Conservation (phyloP, 164 flowering plant species). For the Buxus sempervirens region DNA sequence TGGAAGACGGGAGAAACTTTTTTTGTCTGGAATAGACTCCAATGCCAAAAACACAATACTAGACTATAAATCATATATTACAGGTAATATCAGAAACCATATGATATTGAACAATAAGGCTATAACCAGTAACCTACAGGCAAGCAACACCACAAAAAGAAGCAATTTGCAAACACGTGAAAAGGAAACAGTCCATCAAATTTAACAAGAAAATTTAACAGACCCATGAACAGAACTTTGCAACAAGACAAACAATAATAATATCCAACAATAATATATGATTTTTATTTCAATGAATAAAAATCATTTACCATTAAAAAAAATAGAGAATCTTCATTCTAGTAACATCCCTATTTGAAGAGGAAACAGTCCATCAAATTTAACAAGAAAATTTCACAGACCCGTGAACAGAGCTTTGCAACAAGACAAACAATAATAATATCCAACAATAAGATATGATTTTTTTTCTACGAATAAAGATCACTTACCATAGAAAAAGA, state of each 20-base stretch:
- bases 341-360: too few species aligned
- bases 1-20: slow-evolving; percentile 9
- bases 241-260: not conserved
- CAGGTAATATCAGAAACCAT: not conserved
- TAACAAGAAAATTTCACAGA: not conserved
- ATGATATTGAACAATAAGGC: not conserved
- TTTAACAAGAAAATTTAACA: not conserved
- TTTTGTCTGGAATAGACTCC: slow-evolving; percentile 10
- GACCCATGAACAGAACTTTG: not conserved
- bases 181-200: not conserved
- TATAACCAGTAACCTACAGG: not conserved
- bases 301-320: too few species aligned
- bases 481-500: too few species aligned
- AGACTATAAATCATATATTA: slow-evolving; percentile 10
- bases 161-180: not conserved
- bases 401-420: not conserved
- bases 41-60: slow-evolving; percentile 24
- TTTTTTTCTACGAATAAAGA: too few species aligned
- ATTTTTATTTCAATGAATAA: too few species aligned
- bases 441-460: not conserved
- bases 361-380: not conserved
- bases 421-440: not conserved
- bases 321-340: too few species aligned
- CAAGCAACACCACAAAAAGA: not conserved
- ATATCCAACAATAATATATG: not conserved